Base-by-base conservation (phyloP, 305 asterid genomes). In the Fraxinus angustifolia region DNA sequence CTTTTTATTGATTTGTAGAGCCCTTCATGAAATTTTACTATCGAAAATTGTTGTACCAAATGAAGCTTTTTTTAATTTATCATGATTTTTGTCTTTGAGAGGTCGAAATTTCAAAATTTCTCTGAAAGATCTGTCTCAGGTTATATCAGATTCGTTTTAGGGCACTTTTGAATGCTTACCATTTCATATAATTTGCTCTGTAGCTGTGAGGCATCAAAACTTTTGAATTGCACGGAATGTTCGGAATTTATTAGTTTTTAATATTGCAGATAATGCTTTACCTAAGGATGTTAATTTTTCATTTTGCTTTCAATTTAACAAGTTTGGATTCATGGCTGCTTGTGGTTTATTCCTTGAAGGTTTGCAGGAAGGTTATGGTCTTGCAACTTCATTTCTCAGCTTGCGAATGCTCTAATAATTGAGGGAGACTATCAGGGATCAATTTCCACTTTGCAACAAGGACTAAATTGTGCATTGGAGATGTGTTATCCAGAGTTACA, bases 401-500 rank as follows among this genome's bases (percentile, higher is more conserved):
- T 93, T 82, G 99, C 98, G 53, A 96, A 93, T 91, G 94, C 99
- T 84, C 85, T 94, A 62, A 87, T 92, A 78, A 91, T 93, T 72
- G 98, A 96, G 84, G 98, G 98, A 36, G 98, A 94, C 85, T 93
- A 90, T 85, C 87, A 87, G 76, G 98, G 95, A 80, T 92, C 99
- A 58, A 79, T 93, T 83, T 83, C 87, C 78, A 84, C 93, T 83
- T 83, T 94, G 90, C 89, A 94, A 80, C 93, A 91, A 68, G 99
- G 97, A 36, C 88, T 90, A 78, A 75, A 84, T 35, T 89, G 91
- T 90, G 97, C 98, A 76, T 80, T 85, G 75, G 94, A 94, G 87
- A 93, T 96, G 99, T 94, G 91, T 89, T 96, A 94, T 87, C 93
- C 94, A 6, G 99, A 96, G 87, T 87, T 96, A 86, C 98, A 96